Evolutionary conservation across 345 rosid genomes (phyloP).

Genomic region (Microthlaspi erraticum): DNA sequence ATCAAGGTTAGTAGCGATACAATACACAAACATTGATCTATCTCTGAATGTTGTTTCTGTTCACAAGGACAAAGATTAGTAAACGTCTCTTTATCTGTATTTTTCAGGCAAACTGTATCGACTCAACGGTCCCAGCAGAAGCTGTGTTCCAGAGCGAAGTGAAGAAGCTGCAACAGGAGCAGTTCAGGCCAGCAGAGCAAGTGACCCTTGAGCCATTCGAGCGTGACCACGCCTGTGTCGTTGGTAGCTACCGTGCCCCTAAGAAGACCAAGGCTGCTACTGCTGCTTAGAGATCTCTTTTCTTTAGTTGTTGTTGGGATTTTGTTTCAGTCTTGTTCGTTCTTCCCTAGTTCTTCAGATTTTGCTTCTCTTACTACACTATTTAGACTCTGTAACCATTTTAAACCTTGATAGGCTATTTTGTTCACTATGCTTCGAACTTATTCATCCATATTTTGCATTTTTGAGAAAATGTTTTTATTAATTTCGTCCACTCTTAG

Average conservation of each 20-base stretch:
- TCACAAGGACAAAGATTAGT: neutral
- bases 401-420: constrained; percentile 10
- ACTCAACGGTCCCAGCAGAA: constrained; percentile 92
- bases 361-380: constrained; percentile 1
- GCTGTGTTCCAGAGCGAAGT: constrained; percentile 88
- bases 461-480: neutral
- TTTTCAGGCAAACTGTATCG: constrained; percentile 90
- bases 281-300: constrained; percentile 46
- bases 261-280: constrained; percentile 72
- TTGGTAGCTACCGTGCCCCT: constrained; percentile 86
- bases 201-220: constrained; percentile 98
- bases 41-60: neutral
- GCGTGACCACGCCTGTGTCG: constrained; percentile 96
- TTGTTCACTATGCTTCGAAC: neutral
- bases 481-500: neutral
- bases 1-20: constrained; percentile 70
- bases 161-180: constrained; percentile 79
- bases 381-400: neutral
- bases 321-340: neutral
- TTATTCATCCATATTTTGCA: neutral
- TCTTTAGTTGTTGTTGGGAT: too few relatives aligned
- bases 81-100: neutral
- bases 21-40: neutral
- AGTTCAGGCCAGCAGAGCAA: constrained; percentile 88
- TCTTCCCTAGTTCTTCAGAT: neutral